phyloP scores from a whole-genome alignment of 257 asterid genomes.

The Ocimum tenuiflorum region DNA sequence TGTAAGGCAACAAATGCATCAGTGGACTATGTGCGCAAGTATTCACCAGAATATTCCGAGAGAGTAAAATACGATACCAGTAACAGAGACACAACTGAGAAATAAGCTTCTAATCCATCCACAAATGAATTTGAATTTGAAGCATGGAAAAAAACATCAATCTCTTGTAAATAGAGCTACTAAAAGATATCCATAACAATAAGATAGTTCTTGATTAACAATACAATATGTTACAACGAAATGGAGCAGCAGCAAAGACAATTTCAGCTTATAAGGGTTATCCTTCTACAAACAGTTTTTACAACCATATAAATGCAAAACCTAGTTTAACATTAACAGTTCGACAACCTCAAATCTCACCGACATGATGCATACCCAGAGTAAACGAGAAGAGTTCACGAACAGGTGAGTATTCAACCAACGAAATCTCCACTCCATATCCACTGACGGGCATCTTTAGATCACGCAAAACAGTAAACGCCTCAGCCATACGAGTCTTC shows the following conservation, averaged over 20 bases:
- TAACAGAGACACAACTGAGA: neutral
- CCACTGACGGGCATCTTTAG: slow-evolving; percentile 82
- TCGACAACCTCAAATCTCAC: slow-evolving; percentile 36
- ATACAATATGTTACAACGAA: slow-evolving; percentile 13
- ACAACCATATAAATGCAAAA: slow-evolving; percentile 6
- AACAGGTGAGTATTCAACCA: slow-evolving; percentile 82
- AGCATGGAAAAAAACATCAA: slow-evolving; percentile 4
- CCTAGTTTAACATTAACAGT: slow-evolving; percentile 16
- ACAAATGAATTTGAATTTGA: neutral
- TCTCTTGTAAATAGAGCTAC: neutral
- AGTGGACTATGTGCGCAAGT: neutral
- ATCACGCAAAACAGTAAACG: slow-evolving; percentile 70
- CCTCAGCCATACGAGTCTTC: slow-evolving; percentile 75
- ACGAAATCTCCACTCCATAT: slow-evolving; percentile 67
- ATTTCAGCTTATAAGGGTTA: slow-evolving; percentile 8
- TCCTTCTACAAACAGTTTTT: slow-evolving; percentile 30
- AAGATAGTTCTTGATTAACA: slow-evolving; percentile 4
- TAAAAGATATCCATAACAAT: slow-evolving; percentile 1
- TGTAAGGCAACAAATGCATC: neutral
- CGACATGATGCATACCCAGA: slow-evolving; percentile 45
- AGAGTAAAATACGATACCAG: neutral
- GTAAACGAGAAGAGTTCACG: slow-evolving; percentile 70
- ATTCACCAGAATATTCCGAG: neutral
- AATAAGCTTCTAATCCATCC: neutral
- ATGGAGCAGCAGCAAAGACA: neutral